Base-by-base conservation (phyloP, 2,329 filamentous ascomycete genomes). In the Pestalotiopsis sp. region DNA sequence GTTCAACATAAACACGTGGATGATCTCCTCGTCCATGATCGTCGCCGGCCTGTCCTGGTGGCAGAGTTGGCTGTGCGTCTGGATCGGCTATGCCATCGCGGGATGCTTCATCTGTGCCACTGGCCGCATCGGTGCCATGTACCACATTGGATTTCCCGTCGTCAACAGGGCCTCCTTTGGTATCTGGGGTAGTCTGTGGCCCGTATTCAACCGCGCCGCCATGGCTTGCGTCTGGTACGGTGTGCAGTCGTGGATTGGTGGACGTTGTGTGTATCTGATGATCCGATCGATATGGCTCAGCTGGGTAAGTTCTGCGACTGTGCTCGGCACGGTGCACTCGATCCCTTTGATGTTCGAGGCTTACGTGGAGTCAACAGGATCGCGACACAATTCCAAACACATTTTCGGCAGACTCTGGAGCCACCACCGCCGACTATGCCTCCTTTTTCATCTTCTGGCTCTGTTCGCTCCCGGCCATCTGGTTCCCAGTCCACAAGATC, bases 1-100 rank as follows among this genome's bases (percentile, higher is more conserved):
- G 0, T 94, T 94, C 82, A 95, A 95, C 78, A 93, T 96, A 77
- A 96, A 95, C 79, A 96, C 93, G 1, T 97, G 93, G 94, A 97
- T 97, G 93, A 96, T 97, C 70, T 92, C 92, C 0, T 93, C 92
- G 1, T 90, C 92, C 48, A 94, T 94, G 88, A 93, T 97, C 40
- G 87, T 91, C 1, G 84, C 82, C 61, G 93, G 93, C 13, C 84
- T 97, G 24, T 93, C 92, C 7, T 97, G 94, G 94, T 97, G 94
- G 94, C 93, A 97, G 81, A 91, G 92, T 2, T 94, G 92, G 91
- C 81, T 94, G n/a, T 94, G 92, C 75, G 92, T 97, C 57, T 95
- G 94, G 91, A 81, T 94, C 35, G 94, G 94, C 66, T 97, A 97
- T 76, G 84, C 89, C 52, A 90, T 97, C 71, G 89, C 94, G 0